A percentile compares a stretch with the other conserved stretches of the same genome.
Conservation (phyloP, 169 alveolate species). For the Babesia bovis region DNA sequence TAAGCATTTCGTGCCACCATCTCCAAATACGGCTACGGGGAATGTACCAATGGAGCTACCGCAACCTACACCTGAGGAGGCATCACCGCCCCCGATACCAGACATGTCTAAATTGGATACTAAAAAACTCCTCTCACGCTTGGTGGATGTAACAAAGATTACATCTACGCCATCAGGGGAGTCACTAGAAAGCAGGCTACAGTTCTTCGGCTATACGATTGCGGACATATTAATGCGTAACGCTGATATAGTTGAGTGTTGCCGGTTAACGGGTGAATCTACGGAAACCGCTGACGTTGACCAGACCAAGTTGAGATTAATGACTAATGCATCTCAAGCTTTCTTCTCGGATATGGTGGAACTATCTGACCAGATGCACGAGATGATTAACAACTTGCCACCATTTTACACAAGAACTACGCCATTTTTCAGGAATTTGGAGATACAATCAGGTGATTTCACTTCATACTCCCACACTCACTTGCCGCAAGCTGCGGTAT, state of each 20-base stretch:
- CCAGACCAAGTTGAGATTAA: slow-evolving; percentile 23
- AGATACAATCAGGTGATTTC: not conserved
- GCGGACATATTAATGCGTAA: slow-evolving; percentile 16
- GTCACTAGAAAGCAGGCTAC: slow-evolving; percentile 14
- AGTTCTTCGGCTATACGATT: slow-evolving; percentile 19
- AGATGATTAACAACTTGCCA: slow-evolving; percentile 31
- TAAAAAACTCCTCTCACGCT: not conserved
- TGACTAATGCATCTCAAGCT: slow-evolving; percentile 22
- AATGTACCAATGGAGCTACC: too few species aligned
- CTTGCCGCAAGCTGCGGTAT: slow-evolving; percentile 31
- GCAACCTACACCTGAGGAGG: not conserved
- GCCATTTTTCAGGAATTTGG: slow-evolving; percentile 37
- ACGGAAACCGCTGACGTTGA: not conserved
- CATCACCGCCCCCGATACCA: not conserved
- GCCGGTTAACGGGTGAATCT: not conserved
- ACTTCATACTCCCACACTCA: slow-evolving; percentile 49
- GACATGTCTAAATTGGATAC: slow-evolving; percentile 1
- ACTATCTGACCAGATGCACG: slow-evolving; percentile 47
- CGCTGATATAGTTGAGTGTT: slow-evolving; percentile 18
- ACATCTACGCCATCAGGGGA: not conserved
- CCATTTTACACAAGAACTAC: slow-evolving; percentile 55
- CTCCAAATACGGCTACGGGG: too few species aligned
- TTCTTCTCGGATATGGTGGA: slow-evolving; percentile 31
- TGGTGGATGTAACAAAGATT: not conserved
- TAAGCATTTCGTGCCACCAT: too few species aligned